Evolutionary conservation across 495 filamentous ascomycete genomes (phyloP).

Genomic region (Staphylotrichum tortipilum): DNA sequence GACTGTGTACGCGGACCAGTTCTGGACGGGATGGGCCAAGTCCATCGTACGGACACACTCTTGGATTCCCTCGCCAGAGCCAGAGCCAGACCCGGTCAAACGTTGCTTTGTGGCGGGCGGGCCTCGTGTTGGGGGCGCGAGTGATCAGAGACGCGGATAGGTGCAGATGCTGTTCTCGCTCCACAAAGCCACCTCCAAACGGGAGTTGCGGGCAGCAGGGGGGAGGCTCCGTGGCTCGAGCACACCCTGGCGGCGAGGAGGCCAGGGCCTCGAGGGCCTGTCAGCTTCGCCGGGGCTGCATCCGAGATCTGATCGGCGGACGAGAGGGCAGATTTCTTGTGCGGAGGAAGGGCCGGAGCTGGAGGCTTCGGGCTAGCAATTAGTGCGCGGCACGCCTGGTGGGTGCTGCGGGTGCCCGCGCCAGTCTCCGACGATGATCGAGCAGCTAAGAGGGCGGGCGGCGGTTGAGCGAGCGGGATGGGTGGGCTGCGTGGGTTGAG

Average conservation of each 20-base stretch:
- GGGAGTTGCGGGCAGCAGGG: too few relatives aligned
- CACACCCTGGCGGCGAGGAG: neutral
- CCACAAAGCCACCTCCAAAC: too few relatives aligned
- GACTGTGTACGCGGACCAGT: too few relatives aligned
- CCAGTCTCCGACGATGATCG: neutral
- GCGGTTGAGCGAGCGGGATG: too few relatives aligned
- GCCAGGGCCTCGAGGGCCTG: too few relatives aligned
- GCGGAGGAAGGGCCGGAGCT: neutral
- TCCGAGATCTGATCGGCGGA: neutral
- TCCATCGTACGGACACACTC: too few relatives aligned
- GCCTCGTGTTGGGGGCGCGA: conserved; percentile 1
- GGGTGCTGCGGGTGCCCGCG: neutral
- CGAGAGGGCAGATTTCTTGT: neutral
- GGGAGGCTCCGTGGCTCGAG: too few relatives aligned
- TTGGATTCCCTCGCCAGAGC: too few relatives aligned
- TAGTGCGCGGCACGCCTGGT: too few relatives aligned
- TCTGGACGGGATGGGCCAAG: too few relatives aligned
- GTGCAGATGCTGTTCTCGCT: neutral
- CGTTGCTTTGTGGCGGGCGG: neutral
- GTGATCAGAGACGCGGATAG: conserved; percentile 4
- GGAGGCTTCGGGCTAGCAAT: neutral
- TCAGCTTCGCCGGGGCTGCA: neutral
- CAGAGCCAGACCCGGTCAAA: neutral
- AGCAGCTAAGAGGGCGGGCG: too few relatives aligned
- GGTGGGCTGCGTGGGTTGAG: too few relatives aligned